Evolutionary conservation across 73 alveolate genomes (phyloP).

Genomic region (Tetrahymena borealis): DNA sequence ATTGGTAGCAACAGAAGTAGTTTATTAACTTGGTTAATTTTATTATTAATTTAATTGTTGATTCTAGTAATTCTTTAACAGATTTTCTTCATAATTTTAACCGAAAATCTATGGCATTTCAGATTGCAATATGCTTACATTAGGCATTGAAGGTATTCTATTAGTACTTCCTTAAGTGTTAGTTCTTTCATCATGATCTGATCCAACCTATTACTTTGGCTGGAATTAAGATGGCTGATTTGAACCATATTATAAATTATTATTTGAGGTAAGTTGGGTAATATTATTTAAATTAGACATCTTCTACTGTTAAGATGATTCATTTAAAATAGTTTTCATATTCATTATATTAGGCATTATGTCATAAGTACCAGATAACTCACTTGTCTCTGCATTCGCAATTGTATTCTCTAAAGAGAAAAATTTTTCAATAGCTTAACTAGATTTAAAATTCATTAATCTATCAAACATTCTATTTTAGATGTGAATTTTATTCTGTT

Average conservation of each 20-base stretch:
- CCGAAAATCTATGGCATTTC: neutral
- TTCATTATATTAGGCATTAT: neutral
- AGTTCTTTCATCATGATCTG: neutral
- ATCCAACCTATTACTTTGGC: neutral
- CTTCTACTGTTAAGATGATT: neutral
- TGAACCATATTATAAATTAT: neutral
- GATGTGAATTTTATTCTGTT: neutral
- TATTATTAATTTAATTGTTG: neutral
- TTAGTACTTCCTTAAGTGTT: neutral
- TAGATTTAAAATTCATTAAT: neutral
- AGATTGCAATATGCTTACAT: neutral
- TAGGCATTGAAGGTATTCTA: neutral
- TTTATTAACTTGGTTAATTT: neutral
- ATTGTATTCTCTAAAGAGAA: neutral
- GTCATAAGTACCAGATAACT: neutral
- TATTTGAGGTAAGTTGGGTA: neutral
- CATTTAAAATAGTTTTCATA: neutral
- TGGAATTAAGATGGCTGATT: neutral
- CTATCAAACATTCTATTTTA: neutral
- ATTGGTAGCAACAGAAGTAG: neutral
- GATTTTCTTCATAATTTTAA: too few relatives aligned
- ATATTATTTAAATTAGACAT: neutral
- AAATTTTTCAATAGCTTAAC: neutral
- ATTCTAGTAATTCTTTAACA: too few relatives aligned
- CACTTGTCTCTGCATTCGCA: neutral